These are phyloP conservation scores for Colletotrichum echinochloae DNA, from an alignment of 2,329 filamentous ascomycete genomes.

Conservation along the genomic window DNA sequence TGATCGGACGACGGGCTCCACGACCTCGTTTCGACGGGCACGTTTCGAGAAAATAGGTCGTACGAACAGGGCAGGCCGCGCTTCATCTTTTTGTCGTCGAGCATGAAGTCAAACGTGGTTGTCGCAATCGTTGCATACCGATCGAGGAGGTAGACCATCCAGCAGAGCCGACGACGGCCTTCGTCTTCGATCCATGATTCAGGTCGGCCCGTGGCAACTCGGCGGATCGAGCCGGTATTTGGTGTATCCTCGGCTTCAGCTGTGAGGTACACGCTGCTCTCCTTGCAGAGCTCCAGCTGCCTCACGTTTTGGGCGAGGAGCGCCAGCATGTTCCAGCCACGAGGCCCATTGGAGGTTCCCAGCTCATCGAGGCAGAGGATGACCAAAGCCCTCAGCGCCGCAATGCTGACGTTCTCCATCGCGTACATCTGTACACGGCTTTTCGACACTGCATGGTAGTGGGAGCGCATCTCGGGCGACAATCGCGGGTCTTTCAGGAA, in stretches of 20 bases:
- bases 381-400: slow-evolving; percentile 54
- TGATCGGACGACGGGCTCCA: slow-evolving; percentile 44
- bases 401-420: slow-evolving; percentile 55
- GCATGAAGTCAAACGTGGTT: slow-evolving; percentile 55
- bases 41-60: slow-evolving; percentile 57
- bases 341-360: slow-evolving; percentile 57
- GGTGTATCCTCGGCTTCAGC: slow-evolving; percentile 49
- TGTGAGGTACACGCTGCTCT: slow-evolving; percentile 53
- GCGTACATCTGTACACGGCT: slow-evolving; percentile 56
- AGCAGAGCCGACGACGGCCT: slow-evolving; percentile 55
- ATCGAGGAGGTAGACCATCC: slow-evolving; percentile 60
- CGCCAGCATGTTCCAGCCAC: slow-evolving; percentile 56
- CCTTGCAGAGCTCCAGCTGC: slow-evolving; percentile 55
- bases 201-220: slow-evolving; percentile 51
- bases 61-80: slow-evolving; percentile 58
- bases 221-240: slow-evolving; percentile 50
- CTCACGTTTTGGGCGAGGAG: slow-evolving; percentile 54
- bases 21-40: slow-evolving; percentile 56
- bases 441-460: slow-evolving; percentile 55
- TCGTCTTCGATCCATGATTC: slow-evolving; percentile 60
- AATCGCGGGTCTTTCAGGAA: slow-evolving; percentile 56
- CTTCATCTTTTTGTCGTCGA: slow-evolving; percentile 55
- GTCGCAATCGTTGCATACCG: slow-evolving; percentile 58
- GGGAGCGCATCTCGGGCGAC: slow-evolving; percentile 52
- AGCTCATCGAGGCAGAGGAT: slow-evolving; percentile 57